Evolutionary conservation across 2,329 filamentous ascomycete genomes (phyloP).

Genomic region (Dactylellina sp.): DNA sequence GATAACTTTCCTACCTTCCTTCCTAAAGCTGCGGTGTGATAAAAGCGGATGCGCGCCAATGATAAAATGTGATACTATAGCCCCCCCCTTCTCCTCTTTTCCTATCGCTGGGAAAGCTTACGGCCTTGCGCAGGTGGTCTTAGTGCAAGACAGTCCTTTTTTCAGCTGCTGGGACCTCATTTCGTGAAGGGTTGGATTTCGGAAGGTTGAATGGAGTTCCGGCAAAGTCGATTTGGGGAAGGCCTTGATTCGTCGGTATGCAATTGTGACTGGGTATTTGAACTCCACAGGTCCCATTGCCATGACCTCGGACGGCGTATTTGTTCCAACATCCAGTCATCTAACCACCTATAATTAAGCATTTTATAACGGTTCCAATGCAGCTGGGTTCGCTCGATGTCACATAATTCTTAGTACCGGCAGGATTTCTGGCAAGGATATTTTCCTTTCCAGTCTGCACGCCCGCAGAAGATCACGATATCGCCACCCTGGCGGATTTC

Average conservation of each 20-base stretch:
- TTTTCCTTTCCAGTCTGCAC: slow-evolving; percentile 3
- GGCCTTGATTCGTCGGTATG: slow-evolving; percentile 37
- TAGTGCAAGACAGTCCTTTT: slow-evolving; percentile 18
- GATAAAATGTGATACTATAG: slow-evolving; percentile 57
- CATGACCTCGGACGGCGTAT: slow-evolving; percentile 51
- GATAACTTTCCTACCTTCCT: slow-evolving; percentile 44
- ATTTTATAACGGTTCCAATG: slow-evolving; percentile 48
- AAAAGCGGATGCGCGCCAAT: slow-evolving; percentile 55
- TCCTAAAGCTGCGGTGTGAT: slow-evolving; percentile 54
- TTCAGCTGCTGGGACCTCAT: slow-evolving; percentile 26
- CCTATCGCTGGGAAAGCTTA: slow-evolving; percentile 33
- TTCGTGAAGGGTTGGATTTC: slow-evolving; percentile 31
- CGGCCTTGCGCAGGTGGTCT: slow-evolving; percentile 40
- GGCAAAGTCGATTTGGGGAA: slow-evolving; percentile 37
- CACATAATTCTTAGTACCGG: slow-evolving; percentile 28
- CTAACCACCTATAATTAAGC: slow-evolving; percentile 52
- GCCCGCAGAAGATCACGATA: slow-evolving; percentile 26
- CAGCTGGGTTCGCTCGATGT: slow-evolving; percentile 35
- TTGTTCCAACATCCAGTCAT: slow-evolving; percentile 53
- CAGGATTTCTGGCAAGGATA: slow-evolving; percentile 24
- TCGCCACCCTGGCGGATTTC: slow-evolving; percentile 42
- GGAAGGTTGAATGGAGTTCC: slow-evolving; percentile 46
- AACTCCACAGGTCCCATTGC: slow-evolving; percentile 47
- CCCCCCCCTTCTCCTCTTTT: slow-evolving; percentile 39
- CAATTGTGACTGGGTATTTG: slow-evolving; percentile 47